Conservation (phyloP, 345 rosid species). For the Acer saccharum region DNA sequence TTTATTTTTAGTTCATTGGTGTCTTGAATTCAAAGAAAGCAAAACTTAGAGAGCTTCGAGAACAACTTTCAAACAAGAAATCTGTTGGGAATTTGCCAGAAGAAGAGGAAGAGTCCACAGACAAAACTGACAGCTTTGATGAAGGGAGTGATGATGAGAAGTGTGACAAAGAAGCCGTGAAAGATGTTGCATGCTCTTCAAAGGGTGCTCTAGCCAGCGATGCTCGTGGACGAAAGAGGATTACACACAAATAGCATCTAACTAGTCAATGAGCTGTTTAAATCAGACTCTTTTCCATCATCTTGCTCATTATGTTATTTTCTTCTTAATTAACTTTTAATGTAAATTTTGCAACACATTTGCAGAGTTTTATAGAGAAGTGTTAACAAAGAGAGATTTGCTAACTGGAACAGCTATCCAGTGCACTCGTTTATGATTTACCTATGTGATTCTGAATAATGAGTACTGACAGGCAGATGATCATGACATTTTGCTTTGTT, state of each 20-base stretch:
- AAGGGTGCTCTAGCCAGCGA: conserved; percentile 32
- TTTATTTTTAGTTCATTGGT: conserved; percentile 69
- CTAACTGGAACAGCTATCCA: neutral
- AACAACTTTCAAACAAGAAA: conserved; percentile 50
- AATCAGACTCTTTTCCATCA: neutral
- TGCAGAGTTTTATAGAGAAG: neutral
- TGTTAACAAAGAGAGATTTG: neutral
- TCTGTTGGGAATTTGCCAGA: conserved; percentile 32
- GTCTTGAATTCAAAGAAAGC: conserved; percentile 81
- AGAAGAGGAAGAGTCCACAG: conserved; percentile 64
- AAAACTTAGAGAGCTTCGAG: conserved; percentile 81
- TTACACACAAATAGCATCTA: conserved; percentile 27
- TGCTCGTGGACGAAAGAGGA: conserved; percentile 50
- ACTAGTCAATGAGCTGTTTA: neutral
- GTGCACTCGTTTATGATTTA: neutral
- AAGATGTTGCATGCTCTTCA: conserved; percentile 39
- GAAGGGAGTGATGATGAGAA: conserved; percentile 44
- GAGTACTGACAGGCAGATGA: neutral
- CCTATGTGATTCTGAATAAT: neutral
- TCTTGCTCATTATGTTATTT: neutral
- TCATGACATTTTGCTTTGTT: neutral
- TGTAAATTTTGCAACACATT: neutral
- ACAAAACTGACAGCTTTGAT: conserved; percentile 62
- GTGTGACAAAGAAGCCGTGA: conserved; percentile 44
- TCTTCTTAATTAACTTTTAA: neutral